Percentiles rank a stretch among this genome's conserved stretches.
Conservation (phyloP, 352 stramenopile genomes). For the Phytophthora pini region DNA sequence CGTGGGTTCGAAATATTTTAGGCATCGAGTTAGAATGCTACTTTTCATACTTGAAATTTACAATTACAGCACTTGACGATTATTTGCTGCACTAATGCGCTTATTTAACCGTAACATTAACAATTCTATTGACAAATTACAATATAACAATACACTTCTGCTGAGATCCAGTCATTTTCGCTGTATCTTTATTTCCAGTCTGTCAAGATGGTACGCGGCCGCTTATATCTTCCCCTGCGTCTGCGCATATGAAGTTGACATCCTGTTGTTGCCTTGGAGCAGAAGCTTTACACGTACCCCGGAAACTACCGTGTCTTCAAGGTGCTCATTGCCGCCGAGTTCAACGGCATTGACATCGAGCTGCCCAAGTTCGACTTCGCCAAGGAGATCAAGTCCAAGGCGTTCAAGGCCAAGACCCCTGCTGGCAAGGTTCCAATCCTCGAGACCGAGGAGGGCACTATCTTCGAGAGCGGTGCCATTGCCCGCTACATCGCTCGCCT, state of each 20-base stretch:
- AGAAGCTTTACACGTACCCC: conserved; percentile 90
- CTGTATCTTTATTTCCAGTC: background rate
- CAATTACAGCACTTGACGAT: too few relatives aligned
- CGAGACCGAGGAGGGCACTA: conserved; percentile 82
- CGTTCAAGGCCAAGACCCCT: conserved; percentile 88
- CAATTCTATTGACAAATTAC: too few relatives aligned
- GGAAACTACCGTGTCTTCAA: conserved; percentile 95
- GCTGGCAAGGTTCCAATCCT: conserved; percentile 89
- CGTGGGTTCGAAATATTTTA: conserved; percentile 22
- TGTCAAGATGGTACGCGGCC: conserved; percentile 7
- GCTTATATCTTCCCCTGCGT: background rate
- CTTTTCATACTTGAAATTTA: background rate
- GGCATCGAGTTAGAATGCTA: background rate
- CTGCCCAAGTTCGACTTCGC: conserved; percentile 77
- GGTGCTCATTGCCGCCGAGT: conserved; percentile 95
- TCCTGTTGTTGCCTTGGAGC: conserved; percentile 7
- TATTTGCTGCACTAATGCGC: too few relatives aligned
- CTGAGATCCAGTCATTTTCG: background rate
- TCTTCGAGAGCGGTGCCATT: conserved; percentile 94
- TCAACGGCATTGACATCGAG: conserved; percentile 89
- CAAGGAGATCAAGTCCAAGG: conserved; percentile 63
- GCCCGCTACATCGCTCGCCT: conserved; percentile 92
- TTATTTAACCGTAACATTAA: too few relatives aligned
- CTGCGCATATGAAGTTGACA: conserved; percentile 1
- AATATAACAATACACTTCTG: too few relatives aligned